Evolutionary conservation across 805 yeast species (phyloP).

Genomic region (Yarrowia sp.): DNA sequence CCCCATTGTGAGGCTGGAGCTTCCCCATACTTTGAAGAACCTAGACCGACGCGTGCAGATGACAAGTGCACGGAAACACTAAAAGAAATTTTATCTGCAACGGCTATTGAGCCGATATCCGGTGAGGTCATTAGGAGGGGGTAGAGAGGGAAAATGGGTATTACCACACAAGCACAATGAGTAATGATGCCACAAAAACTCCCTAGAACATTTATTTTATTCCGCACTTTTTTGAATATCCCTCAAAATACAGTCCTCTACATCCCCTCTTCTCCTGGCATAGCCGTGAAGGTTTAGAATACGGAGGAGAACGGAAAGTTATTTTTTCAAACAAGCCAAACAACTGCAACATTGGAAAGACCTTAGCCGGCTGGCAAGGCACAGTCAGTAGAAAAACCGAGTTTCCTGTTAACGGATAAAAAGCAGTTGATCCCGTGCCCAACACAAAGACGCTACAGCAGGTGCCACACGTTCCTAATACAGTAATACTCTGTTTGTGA

Average conservation of each 20-base stretch:
- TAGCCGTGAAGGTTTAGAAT: slow-evolving; percentile 16
- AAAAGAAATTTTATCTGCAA: slow-evolving; percentile 11
- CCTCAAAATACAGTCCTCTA: background rate
- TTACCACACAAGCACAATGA: too few species aligned
- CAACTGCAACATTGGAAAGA: too few species aligned
- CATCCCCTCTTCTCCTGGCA: slow-evolving; percentile 23
- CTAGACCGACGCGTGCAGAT: background rate
- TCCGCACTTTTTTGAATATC: too few species aligned
- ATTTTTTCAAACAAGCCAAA: background rate
- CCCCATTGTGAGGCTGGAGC: slow-evolving; percentile 6
- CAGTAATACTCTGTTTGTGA: background rate
- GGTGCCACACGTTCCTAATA: background rate
- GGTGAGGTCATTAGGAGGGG: background rate
- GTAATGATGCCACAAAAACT: too few species aligned
- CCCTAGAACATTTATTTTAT: too few species aligned
- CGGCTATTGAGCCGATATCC: slow-evolving; percentile 25
- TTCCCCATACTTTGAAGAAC: slow-evolving; percentile 14
- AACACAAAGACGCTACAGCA: too few species aligned
- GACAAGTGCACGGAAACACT: background rate
- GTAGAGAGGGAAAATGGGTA: background rate
- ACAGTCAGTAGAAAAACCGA: background rate
- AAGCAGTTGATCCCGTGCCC: too few species aligned
- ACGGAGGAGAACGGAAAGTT: background rate
- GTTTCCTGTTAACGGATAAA: background rate
- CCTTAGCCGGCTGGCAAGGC: background rate